phyloP scores from a whole-genome alignment of 1,284 basidiomycete genomes.

The Ustilago sp. region DNA sequence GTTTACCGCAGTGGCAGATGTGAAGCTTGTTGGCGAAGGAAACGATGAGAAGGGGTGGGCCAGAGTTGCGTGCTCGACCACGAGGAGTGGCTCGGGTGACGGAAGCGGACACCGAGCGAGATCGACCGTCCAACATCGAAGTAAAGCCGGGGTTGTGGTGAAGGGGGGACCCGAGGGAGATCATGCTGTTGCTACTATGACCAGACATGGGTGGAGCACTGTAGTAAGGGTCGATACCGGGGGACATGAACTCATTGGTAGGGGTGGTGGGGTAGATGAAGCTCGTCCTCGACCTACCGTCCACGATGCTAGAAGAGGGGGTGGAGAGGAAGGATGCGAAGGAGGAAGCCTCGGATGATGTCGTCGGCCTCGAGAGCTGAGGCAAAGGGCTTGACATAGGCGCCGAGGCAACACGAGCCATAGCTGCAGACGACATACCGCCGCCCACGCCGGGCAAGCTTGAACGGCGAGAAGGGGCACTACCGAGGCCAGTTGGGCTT shows the following conservation, averaged over 20 bases:
- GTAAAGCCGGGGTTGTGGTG: conserved; percentile 30
- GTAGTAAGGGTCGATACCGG: conserved; percentile 52
- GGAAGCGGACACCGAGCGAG: conserved; percentile 38
- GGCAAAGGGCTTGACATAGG: conserved; percentile 37
- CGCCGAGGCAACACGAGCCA: conserved; percentile 51
- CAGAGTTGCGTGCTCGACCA: conserved; percentile 40
- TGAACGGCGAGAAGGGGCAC: conserved; percentile 19
- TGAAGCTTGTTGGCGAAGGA: conserved; percentile 68
- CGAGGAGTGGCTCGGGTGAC: conserved; percentile 45
- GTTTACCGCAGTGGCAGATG: conserved; percentile 67
- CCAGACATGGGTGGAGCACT: conserved; percentile 53
- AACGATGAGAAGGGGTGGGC: conserved; percentile 66
- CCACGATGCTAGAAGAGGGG: conserved; percentile 32
- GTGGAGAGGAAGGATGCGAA: conserved; percentile 51
- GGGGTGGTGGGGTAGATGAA: conserved; percentile 45
- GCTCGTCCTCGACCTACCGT: conserved; percentile 22
- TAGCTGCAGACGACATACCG: conserved; percentile 35
- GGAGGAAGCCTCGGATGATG: conserved; percentile 45
- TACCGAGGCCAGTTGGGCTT: conserved; percentile 24
- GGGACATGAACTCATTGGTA: conserved; percentile 41
- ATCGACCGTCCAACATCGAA: conserved; percentile 41
- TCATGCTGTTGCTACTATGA: conserved; percentile 60
- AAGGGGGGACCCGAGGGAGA: conserved; percentile 47
- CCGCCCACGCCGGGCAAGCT: conserved; percentile 34
- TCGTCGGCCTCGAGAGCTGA: conserved; percentile 33